These are phyloP conservation scores for Angomonas ambiguus DNA, from an alignment of 208 protist species.

Conservation along the genomic window DNA sequence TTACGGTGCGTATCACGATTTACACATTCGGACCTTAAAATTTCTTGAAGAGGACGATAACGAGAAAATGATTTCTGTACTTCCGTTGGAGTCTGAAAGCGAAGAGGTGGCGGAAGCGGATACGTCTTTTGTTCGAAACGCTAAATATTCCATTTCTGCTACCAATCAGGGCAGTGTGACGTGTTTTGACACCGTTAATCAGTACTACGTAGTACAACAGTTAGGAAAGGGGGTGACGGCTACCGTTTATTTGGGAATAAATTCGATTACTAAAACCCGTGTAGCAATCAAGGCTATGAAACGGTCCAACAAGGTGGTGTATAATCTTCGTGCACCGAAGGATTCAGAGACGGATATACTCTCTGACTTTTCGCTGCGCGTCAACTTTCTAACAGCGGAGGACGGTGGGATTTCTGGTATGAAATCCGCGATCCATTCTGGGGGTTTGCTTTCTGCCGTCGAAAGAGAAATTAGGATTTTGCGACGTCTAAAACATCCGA, in stretches of 20 bases:
- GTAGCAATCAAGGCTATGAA: constrained; percentile 51
- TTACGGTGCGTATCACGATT: not conserved
- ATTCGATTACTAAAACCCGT: constrained; percentile 21
- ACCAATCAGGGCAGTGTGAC: not conserved
- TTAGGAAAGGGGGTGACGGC: constrained; percentile 47
- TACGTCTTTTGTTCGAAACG: not conserved
- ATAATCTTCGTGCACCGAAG: not conserved
- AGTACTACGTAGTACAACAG: constrained; percentile 43
- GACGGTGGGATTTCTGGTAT: not conserved
- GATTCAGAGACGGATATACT: not conserved
- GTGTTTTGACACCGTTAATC: constrained; percentile 40
- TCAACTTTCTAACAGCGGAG: not conserved
- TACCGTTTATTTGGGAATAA: constrained; percentile 37
- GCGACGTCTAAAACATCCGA: constrained; percentile 89
- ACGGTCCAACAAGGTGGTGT: not conserved
- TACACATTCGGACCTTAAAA: not conserved
- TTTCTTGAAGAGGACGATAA: not conserved
- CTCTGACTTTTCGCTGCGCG: not conserved
- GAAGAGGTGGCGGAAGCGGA: not conserved
- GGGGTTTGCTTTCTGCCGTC: constrained; percentile 38
- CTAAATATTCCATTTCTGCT: not conserved
- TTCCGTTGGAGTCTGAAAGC: not conserved
- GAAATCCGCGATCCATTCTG: not conserved
- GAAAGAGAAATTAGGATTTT: constrained; percentile 91
- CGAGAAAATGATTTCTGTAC: not conserved